Percentiles rank a stretch among this genome's conserved stretches.
phyloP scores from a whole-genome alignment of 129 eudicot species.

The Silybum marianum region DNA sequence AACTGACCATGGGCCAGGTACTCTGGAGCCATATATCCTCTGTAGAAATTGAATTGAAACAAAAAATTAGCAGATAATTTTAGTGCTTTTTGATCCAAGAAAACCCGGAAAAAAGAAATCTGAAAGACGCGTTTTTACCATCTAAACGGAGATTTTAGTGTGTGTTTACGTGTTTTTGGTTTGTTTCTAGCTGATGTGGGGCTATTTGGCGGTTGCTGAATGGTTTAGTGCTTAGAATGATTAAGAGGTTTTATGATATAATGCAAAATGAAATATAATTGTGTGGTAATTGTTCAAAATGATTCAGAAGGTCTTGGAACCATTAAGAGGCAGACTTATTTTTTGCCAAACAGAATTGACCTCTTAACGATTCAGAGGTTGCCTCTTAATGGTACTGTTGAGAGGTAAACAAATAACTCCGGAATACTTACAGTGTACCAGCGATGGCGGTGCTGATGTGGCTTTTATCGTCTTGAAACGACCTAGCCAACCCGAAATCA shows the following conservation, averaged over 20 bases:
- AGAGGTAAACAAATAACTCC: too few relatives aligned
- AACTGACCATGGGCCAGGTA: slow-evolving; percentile 71
- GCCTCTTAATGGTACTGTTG: too few relatives aligned
- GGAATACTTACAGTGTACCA: slow-evolving; percentile 65
- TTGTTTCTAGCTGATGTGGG: not conserved
- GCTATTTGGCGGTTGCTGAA: not conserved
- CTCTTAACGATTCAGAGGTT: too few relatives aligned
- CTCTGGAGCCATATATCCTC: slow-evolving; percentile 77
- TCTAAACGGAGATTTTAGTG: too few relatives aligned
- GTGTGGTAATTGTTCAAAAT: too few relatives aligned
- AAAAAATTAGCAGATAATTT: not conserved
- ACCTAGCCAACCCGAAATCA: slow-evolving; percentile 89
- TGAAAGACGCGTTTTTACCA: not conserved
- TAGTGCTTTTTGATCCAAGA: not conserved
- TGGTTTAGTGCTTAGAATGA: too few relatives aligned
- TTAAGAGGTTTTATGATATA: too few relatives aligned
- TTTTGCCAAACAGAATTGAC: too few relatives aligned
- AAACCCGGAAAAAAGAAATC: not conserved
- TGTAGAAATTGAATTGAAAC: not conserved
- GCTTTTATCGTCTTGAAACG: slow-evolving; percentile 80
- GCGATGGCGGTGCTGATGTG: slow-evolving; percentile 88
- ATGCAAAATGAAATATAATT: too few relatives aligned
- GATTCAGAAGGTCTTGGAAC: too few relatives aligned
- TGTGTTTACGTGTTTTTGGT: not conserved
- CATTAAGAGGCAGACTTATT: too few relatives aligned